Conservation (phyloP, 495 filamentous ascomycete genomes). For the Penicillium desertorum region DNA sequence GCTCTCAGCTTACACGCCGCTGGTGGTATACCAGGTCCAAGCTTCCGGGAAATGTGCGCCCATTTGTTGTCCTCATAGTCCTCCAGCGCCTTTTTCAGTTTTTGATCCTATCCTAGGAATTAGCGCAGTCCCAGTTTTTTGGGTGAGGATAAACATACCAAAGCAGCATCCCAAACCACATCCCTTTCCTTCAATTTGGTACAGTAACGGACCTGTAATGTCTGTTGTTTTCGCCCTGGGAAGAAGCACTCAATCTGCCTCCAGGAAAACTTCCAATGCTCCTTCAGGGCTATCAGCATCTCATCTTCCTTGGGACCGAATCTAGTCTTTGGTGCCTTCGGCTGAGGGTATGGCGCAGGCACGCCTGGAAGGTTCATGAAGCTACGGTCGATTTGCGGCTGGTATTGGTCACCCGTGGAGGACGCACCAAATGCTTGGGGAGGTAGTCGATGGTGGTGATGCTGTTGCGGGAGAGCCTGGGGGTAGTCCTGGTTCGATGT, state of each 20-base stretch:
- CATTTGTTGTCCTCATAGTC: slow-evolving; percentile 91
- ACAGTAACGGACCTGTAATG: slow-evolving; percentile 89
- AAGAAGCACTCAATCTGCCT: slow-evolving; percentile 96
- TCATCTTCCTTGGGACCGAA: slow-evolving; percentile 51
- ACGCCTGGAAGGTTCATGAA: slow-evolving; percentile 81
- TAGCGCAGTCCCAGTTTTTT: slow-evolving; percentile 7
- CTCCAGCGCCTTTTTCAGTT: slow-evolving; percentile 73
- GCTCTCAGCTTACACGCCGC: slow-evolving; percentile 82
- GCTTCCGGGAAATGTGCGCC: slow-evolving; percentile 82
- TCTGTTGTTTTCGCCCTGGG: slow-evolving; percentile 81
- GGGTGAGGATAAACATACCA: slow-evolving; percentile 47
- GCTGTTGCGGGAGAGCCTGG: slow-evolving; percentile 46
- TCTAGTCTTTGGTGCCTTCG: slow-evolving; percentile 26
- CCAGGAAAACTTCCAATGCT: slow-evolving; percentile 90
- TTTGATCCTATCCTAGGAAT: slow-evolving; percentile 60
- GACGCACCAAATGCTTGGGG: slow-evolving; percentile 50
- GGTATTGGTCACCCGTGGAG: slow-evolving; percentile 21
- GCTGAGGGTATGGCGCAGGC: slow-evolving; percentile 72
- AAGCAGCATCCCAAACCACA: slow-evolving; percentile 88
- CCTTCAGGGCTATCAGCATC: slow-evolving; percentile 81
- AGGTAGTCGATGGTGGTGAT: slow-evolving; percentile 74
- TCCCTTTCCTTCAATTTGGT: slow-evolving; percentile 91
- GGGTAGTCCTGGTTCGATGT: slow-evolving; percentile 33
- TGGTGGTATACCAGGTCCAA: slow-evolving; percentile 81
- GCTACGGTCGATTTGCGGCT: slow-evolving; percentile 48